Base-by-base conservation (phyloP, 148 eudicot species). In the Salicornia ramosissima region DNA sequence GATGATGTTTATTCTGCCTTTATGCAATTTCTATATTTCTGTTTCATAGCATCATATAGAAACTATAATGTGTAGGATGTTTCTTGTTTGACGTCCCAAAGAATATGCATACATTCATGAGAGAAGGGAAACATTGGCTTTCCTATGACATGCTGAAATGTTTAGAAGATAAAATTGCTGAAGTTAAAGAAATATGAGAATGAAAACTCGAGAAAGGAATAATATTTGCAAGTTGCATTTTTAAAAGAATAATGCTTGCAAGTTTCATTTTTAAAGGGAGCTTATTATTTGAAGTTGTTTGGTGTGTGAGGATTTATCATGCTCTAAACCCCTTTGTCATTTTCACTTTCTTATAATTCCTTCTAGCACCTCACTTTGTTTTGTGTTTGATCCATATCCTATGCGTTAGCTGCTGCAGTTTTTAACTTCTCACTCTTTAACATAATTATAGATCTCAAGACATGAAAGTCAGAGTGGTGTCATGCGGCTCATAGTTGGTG, bases 401-500 rank as follows among this genome's bases (percentile, higher is more conserved):
- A 13, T 63, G 31, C 67, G 24, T 40, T 22, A 10, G 30, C 30
- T 71, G 21, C 34, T 59, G 34, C 40, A 29, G 24, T 39, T 59
- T 55, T 59, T 42, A 16, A 22, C 13, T 58, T 18, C 51, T 31
- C 54, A 30, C 65, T 50, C 39, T 24, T n/a, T 25, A 53, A 56
- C 65, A 18, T 79, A 19, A 57, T 67, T 58, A 45, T 61, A 95
- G 99, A 86, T 95, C 69, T 86, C 97, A 19, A 81, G 78, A 43
- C 84, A 68, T 72, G 97, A 95, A 84, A 88, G 86, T 67, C 87
- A 78, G 76, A 83, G 96, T 74, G 99, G 97, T 70, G 99, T 95
- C 76, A 95, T 95, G 99, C 86, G 99, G 76, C 90, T 95, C 66
- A 87, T 95, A 71, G 97, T 95, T 76, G 86, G 94, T 75, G 99